Conservation (phyloP, 768 basidiomycete genomes). For the Strobilomyces echinocephalus region DNA sequence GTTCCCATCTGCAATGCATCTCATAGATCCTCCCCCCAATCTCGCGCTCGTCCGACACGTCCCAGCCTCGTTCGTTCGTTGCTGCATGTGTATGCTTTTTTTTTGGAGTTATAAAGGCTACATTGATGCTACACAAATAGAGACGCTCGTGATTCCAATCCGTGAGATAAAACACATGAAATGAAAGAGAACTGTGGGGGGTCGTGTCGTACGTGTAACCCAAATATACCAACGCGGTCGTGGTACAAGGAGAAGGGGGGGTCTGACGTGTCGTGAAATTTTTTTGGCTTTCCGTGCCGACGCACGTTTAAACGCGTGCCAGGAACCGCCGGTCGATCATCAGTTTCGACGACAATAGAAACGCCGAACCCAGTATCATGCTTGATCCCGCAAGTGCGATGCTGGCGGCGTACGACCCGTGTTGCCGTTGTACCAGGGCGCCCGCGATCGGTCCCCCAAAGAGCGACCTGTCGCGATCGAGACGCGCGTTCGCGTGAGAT, state of each 20-base stretch:
- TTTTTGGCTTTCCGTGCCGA: background rate
- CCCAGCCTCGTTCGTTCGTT: conserved; percentile 2
- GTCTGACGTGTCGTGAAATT: background rate
- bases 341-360: conserved; percentile 49
- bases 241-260: no score
- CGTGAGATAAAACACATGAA: conserved; percentile 1
- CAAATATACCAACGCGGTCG: no score
- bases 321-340: conserved; percentile 40
- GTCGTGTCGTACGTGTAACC: no score
- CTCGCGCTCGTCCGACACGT: background rate
- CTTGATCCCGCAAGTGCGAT: conserved; percentile 58
- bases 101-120: conserved; percentile 23
- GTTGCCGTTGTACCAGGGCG: conserved; percentile 41
- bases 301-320: conserved; percentile 41
- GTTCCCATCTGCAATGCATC: conserved; percentile 26
- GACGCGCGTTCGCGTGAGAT: background rate
- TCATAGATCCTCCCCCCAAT: conserved; percentile 11
- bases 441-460: conserved; percentile 64
- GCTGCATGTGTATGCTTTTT: conserved; percentile 9
- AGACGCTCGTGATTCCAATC: conserved; percentile 16
- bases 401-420: conserved; percentile 47
- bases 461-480: conserved; percentile 42
- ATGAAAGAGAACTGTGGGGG: background rate
- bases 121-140: conserved; percentile 23
- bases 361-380: conserved; percentile 53